Evolutionary conservation across 352 stramenopile genomes (phyloP).

Genomic region (Globisporangium camurandrum): DNA sequence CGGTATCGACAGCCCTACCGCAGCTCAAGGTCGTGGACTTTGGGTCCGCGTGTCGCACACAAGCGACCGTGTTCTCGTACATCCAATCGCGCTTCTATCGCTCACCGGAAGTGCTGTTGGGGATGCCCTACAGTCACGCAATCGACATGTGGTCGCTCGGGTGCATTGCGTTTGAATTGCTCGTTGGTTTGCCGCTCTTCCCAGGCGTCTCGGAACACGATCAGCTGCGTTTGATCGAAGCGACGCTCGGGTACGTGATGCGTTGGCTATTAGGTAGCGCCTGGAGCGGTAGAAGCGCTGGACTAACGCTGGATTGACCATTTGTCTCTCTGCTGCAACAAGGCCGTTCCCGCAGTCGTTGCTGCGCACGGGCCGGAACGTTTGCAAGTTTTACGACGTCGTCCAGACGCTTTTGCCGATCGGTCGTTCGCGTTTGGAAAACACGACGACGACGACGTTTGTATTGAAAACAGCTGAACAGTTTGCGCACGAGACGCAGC

Average conservation of each 20-base stretch:
- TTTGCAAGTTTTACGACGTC: conserved; percentile 43
- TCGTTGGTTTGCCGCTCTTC: conserved; percentile 94
- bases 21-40: conserved; percentile 95
- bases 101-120: conserved; percentile 60
- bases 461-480: conserved; percentile 30
- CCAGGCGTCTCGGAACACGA: conserved; percentile 90
- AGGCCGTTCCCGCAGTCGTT: conserved; percentile 24
- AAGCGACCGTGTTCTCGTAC: conserved; percentile 89
- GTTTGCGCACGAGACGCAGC: conserved; percentile 25
- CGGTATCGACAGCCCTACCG: conserved; percentile 15
- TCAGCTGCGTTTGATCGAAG: conserved; percentile 91
- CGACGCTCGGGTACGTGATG: conserved; percentile 46
- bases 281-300: not conserved
- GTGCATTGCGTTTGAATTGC: conserved; percentile 85
- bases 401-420: no score
- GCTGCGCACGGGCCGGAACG: conserved; percentile 25
- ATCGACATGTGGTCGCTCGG: conserved; percentile 63
- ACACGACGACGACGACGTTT: conserved; percentile 10
- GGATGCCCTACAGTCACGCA: conserved; percentile 39
- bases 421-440: no score
- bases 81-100: conserved; percentile 95
- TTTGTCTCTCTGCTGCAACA: not conserved
- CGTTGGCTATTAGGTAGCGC: not conserved
- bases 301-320: not conserved
- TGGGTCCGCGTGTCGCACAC: conserved; percentile 85